Conservation (phyloP, 2,329 filamentous ascomycete genomes). For the Paramyrothecium sp. region DNA sequence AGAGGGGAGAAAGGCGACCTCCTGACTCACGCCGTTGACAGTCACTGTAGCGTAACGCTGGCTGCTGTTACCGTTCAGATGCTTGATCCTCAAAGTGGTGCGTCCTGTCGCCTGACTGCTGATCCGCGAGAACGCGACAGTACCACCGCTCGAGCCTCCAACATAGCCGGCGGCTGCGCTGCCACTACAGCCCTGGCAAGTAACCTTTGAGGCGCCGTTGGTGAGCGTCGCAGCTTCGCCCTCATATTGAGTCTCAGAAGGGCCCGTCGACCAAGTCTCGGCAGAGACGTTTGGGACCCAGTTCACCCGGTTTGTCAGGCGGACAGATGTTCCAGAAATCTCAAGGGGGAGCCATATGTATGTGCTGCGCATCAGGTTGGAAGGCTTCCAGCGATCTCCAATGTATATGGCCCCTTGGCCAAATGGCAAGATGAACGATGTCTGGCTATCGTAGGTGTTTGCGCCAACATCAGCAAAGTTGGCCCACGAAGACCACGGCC, state of each 20-base stretch:
- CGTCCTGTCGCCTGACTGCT: constrained; percentile 37
- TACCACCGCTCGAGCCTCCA: constrained; percentile 46
- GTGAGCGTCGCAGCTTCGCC: constrained; percentile 46
- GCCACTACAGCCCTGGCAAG: constrained; percentile 52
- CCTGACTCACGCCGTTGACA: constrained; percentile 52
- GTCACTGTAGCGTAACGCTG: constrained; percentile 52
- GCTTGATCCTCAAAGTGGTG: constrained; percentile 54
- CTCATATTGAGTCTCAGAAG: constrained; percentile 47
- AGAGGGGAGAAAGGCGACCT: constrained; percentile 54
- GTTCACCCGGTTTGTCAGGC: constrained; percentile 49
- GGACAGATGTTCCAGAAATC: constrained; percentile 50
- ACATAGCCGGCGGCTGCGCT: constrained; percentile 50
- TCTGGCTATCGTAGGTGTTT: constrained; percentile 60
- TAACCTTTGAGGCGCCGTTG: constrained; percentile 41
- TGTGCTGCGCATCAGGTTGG: constrained; percentile 58
- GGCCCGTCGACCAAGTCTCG: constrained; percentile 41
- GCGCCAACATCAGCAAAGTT: constrained; percentile 56
- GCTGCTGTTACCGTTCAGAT: constrained; percentile 52
- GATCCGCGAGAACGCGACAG: constrained; percentile 45
- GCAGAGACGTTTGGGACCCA: constrained; percentile 48
- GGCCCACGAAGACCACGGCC: constrained; percentile 61
- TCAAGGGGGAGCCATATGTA: constrained; percentile 65
- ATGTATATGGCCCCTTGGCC: constrained; percentile 54
- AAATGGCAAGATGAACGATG: constrained; percentile 53
- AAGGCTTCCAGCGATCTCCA: constrained; percentile 64